Evolutionary conservation across 805 yeast genomes (phyloP), one percentile per base, ranked within the genome.

Genomic region (Lipomyces lipofer): DNA sequence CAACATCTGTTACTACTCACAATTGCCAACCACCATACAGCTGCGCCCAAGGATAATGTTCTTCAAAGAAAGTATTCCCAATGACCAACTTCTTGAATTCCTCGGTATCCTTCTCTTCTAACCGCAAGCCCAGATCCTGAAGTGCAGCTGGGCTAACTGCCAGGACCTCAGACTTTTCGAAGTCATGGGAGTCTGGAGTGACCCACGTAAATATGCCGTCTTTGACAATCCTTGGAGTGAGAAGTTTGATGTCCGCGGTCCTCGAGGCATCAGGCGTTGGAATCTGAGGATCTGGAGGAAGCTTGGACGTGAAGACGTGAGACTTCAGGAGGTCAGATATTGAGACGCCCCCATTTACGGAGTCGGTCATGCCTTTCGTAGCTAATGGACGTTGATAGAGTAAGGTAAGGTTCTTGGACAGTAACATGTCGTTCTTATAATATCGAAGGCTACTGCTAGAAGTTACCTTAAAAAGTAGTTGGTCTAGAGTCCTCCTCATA

Each of bases 11-110:
- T 17, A 27, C 4, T 7, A 43, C 58, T 22, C 32, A 48, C 54
- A 94, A 92, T 67, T 92, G 99, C 77, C 85, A 89, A 0, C 99
- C 99, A 1, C 98, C 96, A 69, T 92, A 92, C 0, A 92, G 88
- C 69, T 86, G 91, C 10, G 97, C 81, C 70, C 86, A 92, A 0
- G 99, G 98, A 62, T 81, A 81, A 13, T 62, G 54, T n/a, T 76
- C 74, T 15, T 73, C 72, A 33, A 70, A 64, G 1, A 78, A 60
- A n/a, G 70, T 63, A 36, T 80, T 73, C 1, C 97, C 97, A 52
- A 83, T 75, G 3, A 86, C 80, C 1, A 87, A 69, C 27, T 77
- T 71, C 52, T 75, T 77, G 60, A 80, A 84, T 6, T 70, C 72
- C 0, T 75, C 74, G 52, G 80, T 78, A 1, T 70, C 60, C 4